These are phyloP conservation scores for Simplicillium aogashimaense DNA, from an alignment of 2,329 filamentous ascomycete species.

Conservation along the genomic window DNA sequence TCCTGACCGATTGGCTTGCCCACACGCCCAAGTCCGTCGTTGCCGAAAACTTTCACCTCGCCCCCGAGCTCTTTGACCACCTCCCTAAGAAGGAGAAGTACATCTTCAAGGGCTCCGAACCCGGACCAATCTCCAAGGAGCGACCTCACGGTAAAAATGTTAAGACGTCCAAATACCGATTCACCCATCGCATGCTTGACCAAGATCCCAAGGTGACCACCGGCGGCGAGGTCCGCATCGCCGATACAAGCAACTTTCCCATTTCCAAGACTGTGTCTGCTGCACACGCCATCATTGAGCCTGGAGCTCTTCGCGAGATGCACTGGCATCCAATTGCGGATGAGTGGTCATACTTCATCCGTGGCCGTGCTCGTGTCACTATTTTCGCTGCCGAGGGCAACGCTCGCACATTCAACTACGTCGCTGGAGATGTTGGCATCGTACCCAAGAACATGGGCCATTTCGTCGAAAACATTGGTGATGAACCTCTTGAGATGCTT, in stretches of 20 bases:
- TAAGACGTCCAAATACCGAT: slow-evolving; percentile 57
- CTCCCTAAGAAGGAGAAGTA: slow-evolving; percentile 61
- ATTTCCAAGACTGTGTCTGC: slow-evolving; percentile 65
- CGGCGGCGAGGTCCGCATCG: slow-evolving; percentile 63
- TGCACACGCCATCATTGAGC: slow-evolving; percentile 60
- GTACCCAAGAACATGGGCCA: slow-evolving; percentile 71
- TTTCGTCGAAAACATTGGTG: slow-evolving; percentile 74
- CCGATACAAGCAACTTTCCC: slow-evolving; percentile 67
- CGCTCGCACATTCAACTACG: slow-evolving; percentile 68
- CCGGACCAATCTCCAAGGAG: slow-evolving; percentile 56
- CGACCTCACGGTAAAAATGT: slow-evolving; percentile 49
- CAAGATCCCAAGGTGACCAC: slow-evolving; percentile 56
- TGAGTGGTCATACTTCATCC: slow-evolving; percentile 74
- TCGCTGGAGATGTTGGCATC: slow-evolving; percentile 65
- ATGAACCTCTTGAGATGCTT: slow-evolving; percentile 64
- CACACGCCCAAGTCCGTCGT: slow-evolving; percentile 65
- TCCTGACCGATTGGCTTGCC: slow-evolving; percentile 64
- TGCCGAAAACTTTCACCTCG: slow-evolving; percentile 65
- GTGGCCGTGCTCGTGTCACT: slow-evolving; percentile 61
- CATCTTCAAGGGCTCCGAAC: slow-evolving; percentile 63
- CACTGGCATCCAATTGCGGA: slow-evolving; percentile 76
- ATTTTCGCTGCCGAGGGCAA: slow-evolving; percentile 61
- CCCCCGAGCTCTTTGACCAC: slow-evolving; percentile 59
- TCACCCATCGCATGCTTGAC: slow-evolving; percentile 62
- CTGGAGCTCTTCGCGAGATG: slow-evolving; percentile 66